phyloP scores from a whole-genome alignment of 176 grass and related monocot species.

The Aegilops sharonensis region DNA sequence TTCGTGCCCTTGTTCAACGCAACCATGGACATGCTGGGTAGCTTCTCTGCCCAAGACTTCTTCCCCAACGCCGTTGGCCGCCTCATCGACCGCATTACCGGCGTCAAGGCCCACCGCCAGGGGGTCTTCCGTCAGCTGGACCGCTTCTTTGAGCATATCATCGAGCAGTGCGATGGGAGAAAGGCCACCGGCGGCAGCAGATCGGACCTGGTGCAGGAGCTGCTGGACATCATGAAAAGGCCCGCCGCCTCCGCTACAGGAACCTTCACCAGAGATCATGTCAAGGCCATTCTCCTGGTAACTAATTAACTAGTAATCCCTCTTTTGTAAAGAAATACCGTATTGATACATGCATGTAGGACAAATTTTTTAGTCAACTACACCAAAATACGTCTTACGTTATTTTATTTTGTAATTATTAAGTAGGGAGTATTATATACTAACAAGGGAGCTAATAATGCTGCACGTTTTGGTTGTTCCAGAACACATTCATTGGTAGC shows the following conservation, averaged over 20 bases:
- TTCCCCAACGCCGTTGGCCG: background rate
- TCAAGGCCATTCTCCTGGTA: no score
- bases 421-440: no score
- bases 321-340: no score
- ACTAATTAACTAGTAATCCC: no score
- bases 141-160: background rate
- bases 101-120: background rate
- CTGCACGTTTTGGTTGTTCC: background rate
- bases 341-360: no score
- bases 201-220: background rate
- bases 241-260: no score
- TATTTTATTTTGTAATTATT: no score
- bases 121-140: background rate
- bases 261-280: no score
- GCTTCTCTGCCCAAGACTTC: slow-evolving; percentile 20
- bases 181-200: background rate
- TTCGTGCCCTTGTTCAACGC: background rate
- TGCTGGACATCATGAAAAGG: no score
- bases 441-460: no score
- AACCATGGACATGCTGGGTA: background rate
- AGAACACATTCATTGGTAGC: background rate
- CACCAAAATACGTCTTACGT: no score
- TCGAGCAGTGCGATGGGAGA: background rate
- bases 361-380: no score
- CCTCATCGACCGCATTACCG: background rate